A percentile compares a stretch with the other conserved stretches of the same genome.
Conservation (phyloP, 225 moss, liverwort and hornwort species). For the Asterella californica region DNA sequence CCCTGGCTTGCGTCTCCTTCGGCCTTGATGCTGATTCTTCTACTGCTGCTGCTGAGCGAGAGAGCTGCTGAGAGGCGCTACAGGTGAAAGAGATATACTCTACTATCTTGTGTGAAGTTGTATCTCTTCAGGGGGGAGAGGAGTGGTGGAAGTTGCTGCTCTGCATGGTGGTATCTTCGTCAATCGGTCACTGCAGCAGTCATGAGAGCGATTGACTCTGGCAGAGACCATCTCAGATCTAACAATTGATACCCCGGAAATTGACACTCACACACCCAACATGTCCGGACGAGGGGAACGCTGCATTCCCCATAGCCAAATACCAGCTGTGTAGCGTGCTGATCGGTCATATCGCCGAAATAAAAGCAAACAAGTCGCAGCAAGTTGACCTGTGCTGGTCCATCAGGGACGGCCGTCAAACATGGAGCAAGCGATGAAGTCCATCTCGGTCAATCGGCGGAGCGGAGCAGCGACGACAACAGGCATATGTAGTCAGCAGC, state of each 20-base stretch:
- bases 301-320: background rate
- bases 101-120: no score
- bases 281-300: background rate
- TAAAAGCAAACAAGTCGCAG: background rate
- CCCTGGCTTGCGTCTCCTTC: no score
- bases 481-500: slow-evolving; percentile 3
- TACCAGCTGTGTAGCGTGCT: background rate
- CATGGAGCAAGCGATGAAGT: slow-evolving; percentile 13
- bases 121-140: background rate
- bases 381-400: slow-evolving; percentile 8
- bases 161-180: background rate
- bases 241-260: background rate
- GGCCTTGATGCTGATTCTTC: background rate
- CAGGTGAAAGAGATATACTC: background rate
- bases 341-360: background rate
- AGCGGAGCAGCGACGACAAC: background rate
- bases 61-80: background rate
- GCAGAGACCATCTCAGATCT: background rate
- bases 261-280: background rate
- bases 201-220: background rate
- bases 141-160: background rate
- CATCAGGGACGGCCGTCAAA: slow-evolving; percentile 3
- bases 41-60: background rate
- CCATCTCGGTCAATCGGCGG: background rate
- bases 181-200: background rate